Conservation (phyloP, 2,329 filamentous ascomycete genomes). For the Beauveria brongniartii region DNA sequence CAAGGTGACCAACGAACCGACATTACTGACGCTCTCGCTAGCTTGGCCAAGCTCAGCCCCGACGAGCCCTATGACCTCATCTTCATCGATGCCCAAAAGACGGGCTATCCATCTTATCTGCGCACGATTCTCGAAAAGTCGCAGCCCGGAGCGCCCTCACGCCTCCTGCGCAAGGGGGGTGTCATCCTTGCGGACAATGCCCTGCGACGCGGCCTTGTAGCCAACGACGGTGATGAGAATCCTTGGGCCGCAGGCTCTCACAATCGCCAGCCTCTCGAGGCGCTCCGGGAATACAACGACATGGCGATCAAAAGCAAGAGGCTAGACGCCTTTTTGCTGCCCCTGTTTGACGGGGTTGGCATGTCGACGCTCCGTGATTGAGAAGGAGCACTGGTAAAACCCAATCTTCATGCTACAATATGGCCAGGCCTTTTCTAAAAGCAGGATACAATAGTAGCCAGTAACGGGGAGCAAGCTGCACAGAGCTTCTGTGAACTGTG, state of each 20-base stretch:
- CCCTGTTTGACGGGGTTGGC: constrained; percentile 36
- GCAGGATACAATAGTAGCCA: not conserved
- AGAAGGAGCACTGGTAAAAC: not conserved
- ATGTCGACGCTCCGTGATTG: constrained; percentile 32
- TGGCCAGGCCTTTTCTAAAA: too few species aligned
- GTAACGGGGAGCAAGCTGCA: not conserved
- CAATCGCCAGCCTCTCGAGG: constrained; percentile 16
- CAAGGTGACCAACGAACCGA: too few species aligned
- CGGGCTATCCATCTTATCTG: constrained; percentile 42
- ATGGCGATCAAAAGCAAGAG: constrained; percentile 24
- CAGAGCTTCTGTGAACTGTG: not conserved
- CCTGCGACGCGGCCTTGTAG: constrained; percentile 40
- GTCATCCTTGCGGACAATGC: constrained; percentile 49
- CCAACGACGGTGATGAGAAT: constrained; percentile 30
- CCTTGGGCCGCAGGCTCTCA: constrained; percentile 19
- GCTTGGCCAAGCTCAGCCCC: constrained; percentile 25
- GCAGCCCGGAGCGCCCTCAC: constrained; percentile 23
- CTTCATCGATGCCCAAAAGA: constrained; percentile 48
- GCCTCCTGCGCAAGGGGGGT: constrained; percentile 40
- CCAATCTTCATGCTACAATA: not conserved
- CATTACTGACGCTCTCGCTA: constrained; percentile 10
- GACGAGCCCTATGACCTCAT: constrained; percentile 42
- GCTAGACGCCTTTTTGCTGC: constrained; percentile 32
- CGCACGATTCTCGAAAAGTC: constrained; percentile 36
- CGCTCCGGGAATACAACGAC: constrained; percentile 29